Base-by-base conservation (phyloP, 768 basidiomycete genomes). In the Suillus clintonianus region DNA sequence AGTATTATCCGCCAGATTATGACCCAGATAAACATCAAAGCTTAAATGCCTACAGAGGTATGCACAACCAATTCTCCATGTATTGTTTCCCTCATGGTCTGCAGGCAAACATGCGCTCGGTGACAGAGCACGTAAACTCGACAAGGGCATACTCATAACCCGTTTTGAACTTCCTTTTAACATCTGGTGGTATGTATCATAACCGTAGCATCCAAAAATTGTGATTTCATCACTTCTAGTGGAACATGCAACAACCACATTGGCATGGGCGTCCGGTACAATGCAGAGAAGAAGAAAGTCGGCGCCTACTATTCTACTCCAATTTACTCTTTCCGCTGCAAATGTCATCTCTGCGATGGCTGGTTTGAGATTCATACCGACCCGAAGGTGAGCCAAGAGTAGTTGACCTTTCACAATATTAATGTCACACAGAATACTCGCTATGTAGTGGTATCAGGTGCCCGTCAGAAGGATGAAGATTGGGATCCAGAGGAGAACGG, bases 331-430 rank as follows among this genome's bases (percentile, higher is more conserved):
- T 99, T 99, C 76, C 85, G 95, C 53, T 99, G 97, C 78, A 99
- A 99, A 84, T 99, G 97, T 72, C 96, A 98, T 75, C 79, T 98
- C 1, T 99, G 97, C 72, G 87, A 88, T 67, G 89, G 89, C n/a
- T 97, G 95, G 95, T 98, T 99, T 67, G 96, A 97, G 79, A 95
- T 99, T 59, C 86, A 96, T 67, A 99, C 97, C 9, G 97, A 99
- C 71, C 97, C 97, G 3, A 91, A 98, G 89, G 96, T 93, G 67
- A 58, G 58, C 32, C 19, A 50, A n/a, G 60, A 59, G 5, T 32
- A 34, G 22, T 57, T 51, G 34, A 34, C 41, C 45, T 1, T 43
- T 8, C 58, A 27, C 22, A 42, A 30, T 10, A 15, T 60, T 61
- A 50, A 55, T 59, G 3, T 14, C 19, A 2, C 17, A 17, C 68